These are phyloP conservation scores for Xerocomellus amylosporus DNA, from an alignment of 768 basidiomycete species.

Conservation along the genomic window DNA sequence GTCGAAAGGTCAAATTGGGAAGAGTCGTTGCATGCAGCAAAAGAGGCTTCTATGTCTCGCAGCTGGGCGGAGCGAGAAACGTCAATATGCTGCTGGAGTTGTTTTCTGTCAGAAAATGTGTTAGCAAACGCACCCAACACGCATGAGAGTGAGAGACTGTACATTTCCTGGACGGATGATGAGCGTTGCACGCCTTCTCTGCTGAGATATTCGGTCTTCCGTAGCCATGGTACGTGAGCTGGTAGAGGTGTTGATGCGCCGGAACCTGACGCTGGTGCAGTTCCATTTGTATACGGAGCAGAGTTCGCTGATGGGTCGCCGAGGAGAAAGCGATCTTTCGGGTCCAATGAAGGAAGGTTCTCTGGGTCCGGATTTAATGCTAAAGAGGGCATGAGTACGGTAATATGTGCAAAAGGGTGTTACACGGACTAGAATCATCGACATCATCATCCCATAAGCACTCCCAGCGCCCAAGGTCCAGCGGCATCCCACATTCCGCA, in stretches of 20 bases:
- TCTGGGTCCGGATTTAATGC: constrained; percentile 65
- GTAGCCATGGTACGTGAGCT: constrained; percentile 81
- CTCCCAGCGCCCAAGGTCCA: constrained; percentile 82
- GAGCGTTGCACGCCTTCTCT: constrained; percentile 51
- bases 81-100: constrained; percentile 52
- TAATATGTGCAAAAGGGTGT: not conserved
- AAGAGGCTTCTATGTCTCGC: constrained; percentile 75
- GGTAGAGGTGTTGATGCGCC: constrained; percentile 45
- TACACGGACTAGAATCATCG: constrained; percentile 57
- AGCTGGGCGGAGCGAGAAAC: constrained; percentile 74
- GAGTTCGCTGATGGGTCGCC: constrained; percentile 56
- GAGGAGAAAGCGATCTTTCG: constrained; percentile 73
- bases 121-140: not conserved
- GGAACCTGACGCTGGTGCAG: constrained; percentile 33
- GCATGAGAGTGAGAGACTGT: constrained; percentile 21
- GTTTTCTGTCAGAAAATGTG: constrained; percentile 41
- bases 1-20: constrained; percentile 55
- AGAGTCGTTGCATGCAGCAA: constrained; percentile 51
- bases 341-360: constrained; percentile 61
- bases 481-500: constrained; percentile 94
- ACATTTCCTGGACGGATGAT: constrained; percentile 54
- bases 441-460: constrained; percentile 81
- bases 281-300: constrained; percentile 40
- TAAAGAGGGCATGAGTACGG: constrained; percentile 14
- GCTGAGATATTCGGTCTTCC: constrained; percentile 88